Base-by-base conservation (phyloP, 2,329 filamentous ascomycete genomes). In the Furcasterigmium sp. region DNA sequence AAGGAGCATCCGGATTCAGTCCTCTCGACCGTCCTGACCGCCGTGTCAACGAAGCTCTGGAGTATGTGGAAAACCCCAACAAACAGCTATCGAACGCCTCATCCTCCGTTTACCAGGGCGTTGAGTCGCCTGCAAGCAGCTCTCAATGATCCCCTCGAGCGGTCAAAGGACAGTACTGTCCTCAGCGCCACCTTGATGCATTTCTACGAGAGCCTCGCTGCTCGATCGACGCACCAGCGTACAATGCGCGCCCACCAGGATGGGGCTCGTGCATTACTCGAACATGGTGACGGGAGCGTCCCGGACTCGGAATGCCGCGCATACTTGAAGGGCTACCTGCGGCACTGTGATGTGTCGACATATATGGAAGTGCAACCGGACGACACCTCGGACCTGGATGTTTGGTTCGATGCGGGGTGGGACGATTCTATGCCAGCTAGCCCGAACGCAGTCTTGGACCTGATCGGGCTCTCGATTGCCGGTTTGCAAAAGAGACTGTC, bases 381-480 rank as follows among this genome's bases (percentile, higher is more conserved):
- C 18, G 43, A 46, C 30, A 44, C 32, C 42, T 39, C 43, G 35
- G 34, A 18, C 43, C 29, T 48, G 43, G 41, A 46, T 43, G 43
- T 46, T 28, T 48, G 43, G 43, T 48, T 48, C 40, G 43, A 46
- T 30, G 41, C 46, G 36, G 43, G 37, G 21, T 43, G 46, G 39
- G 43, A 46, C 40, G 37, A 39, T 42, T 39, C 40, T 36, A 43
- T 42, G 37, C 48, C 41, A 39, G 43, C 41, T 37, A 50, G 41
- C 40, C 48, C 48, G 35, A 50, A 28, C 37, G n/a, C 37, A 35
- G 37, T 45, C 39, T 39, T 50, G 30, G 48, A 50, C 41, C 38
- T 48, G 26, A 48, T 48, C 42, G 48, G 48, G 21, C 40, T 50
- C 18, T 50, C 46, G 21, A 37, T 50, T 38, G 46, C 46, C 25